A percentile compares a stretch with the other conserved stretches of the same genome.
phyloP scores from a whole-genome alignment of 331 rosid species.

The Spiraea crenata region DNA sequence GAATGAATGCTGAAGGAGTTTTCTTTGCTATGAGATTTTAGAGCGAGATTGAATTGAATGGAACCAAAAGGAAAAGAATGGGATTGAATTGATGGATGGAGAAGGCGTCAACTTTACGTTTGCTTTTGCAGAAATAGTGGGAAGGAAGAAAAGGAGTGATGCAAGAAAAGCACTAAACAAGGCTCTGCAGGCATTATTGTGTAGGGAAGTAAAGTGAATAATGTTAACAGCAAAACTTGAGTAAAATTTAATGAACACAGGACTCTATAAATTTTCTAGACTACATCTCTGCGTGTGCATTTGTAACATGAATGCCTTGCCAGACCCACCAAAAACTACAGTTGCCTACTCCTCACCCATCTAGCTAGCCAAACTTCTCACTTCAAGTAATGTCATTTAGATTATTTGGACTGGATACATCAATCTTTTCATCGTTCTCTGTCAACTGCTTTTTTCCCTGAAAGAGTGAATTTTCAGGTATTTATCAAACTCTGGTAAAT shows the following conservation, averaged over 20 bases:
- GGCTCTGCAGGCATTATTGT: conserved; percentile 74
- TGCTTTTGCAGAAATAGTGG: conserved; percentile 56
- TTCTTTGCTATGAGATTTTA: conserved; percentile 23
- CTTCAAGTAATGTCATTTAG: conserved; percentile 22
- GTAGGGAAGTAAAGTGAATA: conserved; percentile 49
- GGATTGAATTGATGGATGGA: conserved; percentile 31
- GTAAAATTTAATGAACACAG: conserved; percentile 38
- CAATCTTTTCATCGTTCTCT: conserved; percentile 39
- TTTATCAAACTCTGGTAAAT: too few relatives aligned
- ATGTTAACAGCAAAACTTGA: conserved; percentile 38
- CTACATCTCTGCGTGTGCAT: conserved; percentile 32
- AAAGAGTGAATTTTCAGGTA: conserved; percentile 11
- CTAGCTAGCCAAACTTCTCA: not conserved
- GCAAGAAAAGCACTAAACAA: conserved; percentile 44
- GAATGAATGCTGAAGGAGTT: not conserved
- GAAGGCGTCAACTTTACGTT: conserved; percentile 95
- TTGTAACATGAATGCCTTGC: conserved; percentile 27
- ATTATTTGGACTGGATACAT: conserved; percentile 31
- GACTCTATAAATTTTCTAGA: conserved; percentile 23
- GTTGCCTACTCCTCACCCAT: not conserved
- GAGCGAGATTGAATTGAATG: conserved; percentile 37
- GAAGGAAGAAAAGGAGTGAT: conserved; percentile 23
- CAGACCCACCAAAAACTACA: conserved; percentile 20
- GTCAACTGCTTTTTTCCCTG: conserved; percentile 9
- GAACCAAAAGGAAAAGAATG: conserved; percentile 18